Evolutionary conservation across 352 stramenopile genomes (phyloP).

Genomic region (Pythium aphanidermatum): DNA sequence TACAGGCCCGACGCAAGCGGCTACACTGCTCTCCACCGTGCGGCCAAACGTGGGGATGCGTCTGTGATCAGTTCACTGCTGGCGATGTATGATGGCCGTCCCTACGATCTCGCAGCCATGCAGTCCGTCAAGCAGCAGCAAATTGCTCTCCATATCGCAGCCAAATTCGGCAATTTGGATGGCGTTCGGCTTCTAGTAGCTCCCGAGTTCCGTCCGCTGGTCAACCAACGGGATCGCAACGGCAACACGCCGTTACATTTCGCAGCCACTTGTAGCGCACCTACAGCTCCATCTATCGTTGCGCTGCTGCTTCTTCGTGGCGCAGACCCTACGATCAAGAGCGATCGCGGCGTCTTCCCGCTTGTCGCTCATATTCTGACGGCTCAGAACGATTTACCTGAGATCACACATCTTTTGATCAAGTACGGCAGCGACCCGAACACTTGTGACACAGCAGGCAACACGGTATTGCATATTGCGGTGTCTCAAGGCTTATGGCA

Average conservation of each 20-base stretch:
- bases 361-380: constrained; percentile 74
- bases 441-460: constrained; percentile 56
- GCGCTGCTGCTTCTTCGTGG: constrained; percentile 50
- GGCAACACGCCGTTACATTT: constrained; percentile 83
- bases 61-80: constrained; percentile 61
- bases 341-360: constrained; percentile 62
- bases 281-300: constrained; percentile 42
- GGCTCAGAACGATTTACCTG: constrained; percentile 56
- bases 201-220: constrained; percentile 48
- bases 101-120: constrained; percentile 54
- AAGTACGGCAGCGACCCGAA: constrained; percentile 77
- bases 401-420: constrained; percentile 65
- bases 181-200: constrained; percentile 41
- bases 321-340: constrained; percentile 63
- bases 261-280: constrained; percentile 52
- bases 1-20: constrained; percentile 74
- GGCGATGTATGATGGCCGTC: constrained; percentile 76
- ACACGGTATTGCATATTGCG: constrained; percentile 76
- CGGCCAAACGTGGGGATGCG: constrained; percentile 63
- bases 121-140: constrained; percentile 70
- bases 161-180: constrained; percentile 71
- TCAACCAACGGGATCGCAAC: constrained; percentile 65
- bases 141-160: constrained; percentile 74
- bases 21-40: constrained; percentile 77
- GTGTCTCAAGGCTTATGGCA: constrained; percentile 74